Evolutionary conservation across 1,284 basidiomycete species (phyloP), one percentile per base, ranked within the genome.

Genomic region (Ceratobasidium sp.): DNA sequence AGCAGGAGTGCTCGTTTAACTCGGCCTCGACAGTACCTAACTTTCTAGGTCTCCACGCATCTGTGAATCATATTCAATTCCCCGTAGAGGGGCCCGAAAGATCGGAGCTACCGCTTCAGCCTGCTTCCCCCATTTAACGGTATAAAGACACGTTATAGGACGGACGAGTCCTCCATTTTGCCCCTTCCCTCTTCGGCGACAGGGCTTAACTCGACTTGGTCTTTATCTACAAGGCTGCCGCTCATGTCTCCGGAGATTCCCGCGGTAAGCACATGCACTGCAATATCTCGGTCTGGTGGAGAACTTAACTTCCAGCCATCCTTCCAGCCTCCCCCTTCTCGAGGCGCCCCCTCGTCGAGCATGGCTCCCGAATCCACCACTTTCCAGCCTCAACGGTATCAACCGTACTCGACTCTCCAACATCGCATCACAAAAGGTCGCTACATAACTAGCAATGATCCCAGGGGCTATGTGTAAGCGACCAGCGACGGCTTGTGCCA

Each of bases 401-500:
- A 87, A 68, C 90, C 90, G n/a, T 92, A 87, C 75, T 84, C 88
- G 25, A 90, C 87, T 74, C 80, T 87, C 7, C 86, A 85, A 73
- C 91, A 93, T 78, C 88, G 90, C 77, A 90, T 93, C 70, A 89
- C 87, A 15, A 91, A 91, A 78, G 90, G 90, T 65, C 84, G 91
- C 22, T 93, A 93, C 77, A 92, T 92, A 75, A 93, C 92, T 17
- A 90, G 87, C 78, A 93, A 91, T 73, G 91, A 93, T 79, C 87
- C 90, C 20, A 81, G 91, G 74, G 91, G 91, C n/a, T 93, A 92
- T 78, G 92, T 93, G 90, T 92, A 68, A 73, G 79, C 84, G 58
- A 5, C n/a, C 27, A 60, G 43, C 57, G 25, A 55, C 25, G 40
- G n/a, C 40, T 58, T 27, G 38, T 57, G 6, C 42, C 8, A 42